Conservation (phyloP, 176 grass and related monocot genomes). For the Hyparrhenia diplandra region DNA sequence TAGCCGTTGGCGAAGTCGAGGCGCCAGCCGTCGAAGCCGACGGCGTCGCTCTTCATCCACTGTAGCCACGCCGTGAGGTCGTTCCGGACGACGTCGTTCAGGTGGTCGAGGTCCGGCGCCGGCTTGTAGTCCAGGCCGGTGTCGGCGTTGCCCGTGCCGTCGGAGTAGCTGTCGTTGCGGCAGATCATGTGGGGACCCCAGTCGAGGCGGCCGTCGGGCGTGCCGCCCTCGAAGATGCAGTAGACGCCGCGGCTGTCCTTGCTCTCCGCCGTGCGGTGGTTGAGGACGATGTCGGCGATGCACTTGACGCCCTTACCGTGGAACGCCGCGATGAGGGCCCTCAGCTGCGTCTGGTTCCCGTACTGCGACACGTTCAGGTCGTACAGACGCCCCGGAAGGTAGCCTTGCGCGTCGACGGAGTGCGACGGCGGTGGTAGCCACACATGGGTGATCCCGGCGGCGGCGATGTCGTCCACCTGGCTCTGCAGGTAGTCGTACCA, state of each 20-base stretch:
- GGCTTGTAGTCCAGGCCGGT: conserved; percentile 34
- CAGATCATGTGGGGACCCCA: conserved; percentile 66
- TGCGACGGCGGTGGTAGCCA: conserved; percentile 53
- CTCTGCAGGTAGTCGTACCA: conserved; percentile 46
- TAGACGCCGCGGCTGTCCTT: conserved; percentile 54
- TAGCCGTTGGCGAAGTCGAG: conserved; percentile 53
- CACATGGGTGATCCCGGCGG: conserved; percentile 40
- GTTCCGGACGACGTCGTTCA: conserved; percentile 36
- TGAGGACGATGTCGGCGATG: conserved; percentile 61
- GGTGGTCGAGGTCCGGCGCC: conserved; percentile 68
- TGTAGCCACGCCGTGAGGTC: conserved; percentile 63
- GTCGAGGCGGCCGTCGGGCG: conserved; percentile 48
- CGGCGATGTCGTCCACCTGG: conserved; percentile 37
- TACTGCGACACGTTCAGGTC: conserved; percentile 56
- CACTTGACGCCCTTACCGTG: conserved; percentile 30
- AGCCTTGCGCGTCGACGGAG: conserved; percentile 50
- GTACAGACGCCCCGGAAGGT: conserved; percentile 56
- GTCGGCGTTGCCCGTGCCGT: conserved; percentile 52
- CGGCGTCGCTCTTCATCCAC: conserved; percentile 43
- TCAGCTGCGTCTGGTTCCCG: conserved; percentile 26
- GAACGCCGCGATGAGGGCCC: conserved; percentile 29
- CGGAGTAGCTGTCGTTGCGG: conserved; percentile 52
- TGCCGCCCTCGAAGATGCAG: conserved; percentile 67
- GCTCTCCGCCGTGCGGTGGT: conserved; percentile 55
- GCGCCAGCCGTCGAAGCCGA: conserved; percentile 66